Evolutionary conservation across 2,329 filamentous ascomycete genomes (phyloP).

Genomic region (Rutstroemia sp.): DNA sequence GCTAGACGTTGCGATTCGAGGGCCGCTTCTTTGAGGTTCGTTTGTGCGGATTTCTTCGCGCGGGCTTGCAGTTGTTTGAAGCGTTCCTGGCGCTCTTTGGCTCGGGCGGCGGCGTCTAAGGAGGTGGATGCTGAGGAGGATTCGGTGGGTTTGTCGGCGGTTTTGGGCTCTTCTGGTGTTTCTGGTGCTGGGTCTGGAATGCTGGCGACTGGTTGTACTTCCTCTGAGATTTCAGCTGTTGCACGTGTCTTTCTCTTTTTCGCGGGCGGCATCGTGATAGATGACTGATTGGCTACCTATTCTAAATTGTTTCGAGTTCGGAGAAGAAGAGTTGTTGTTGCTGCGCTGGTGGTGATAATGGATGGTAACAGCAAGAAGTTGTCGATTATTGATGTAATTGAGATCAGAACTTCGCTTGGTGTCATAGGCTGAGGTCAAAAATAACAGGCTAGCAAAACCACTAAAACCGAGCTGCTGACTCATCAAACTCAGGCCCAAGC

Average conservation of each 20-base stretch:
- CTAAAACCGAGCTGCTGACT: neutral
- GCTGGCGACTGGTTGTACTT: slow-evolving; percentile 4
- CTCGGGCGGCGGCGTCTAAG: slow-evolving; percentile 36
- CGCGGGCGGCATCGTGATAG: slow-evolving; percentile 34
- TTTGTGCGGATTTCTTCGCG: slow-evolving; percentile 62
- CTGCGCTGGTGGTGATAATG: slow-evolving; percentile 1
- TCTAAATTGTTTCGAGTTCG: neutral
- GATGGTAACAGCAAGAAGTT: neutral
- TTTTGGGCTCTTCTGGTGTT: slow-evolving; percentile 6
- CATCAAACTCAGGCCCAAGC: neutral
- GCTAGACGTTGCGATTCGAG: slow-evolving; percentile 74
- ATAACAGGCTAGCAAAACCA: neutral
- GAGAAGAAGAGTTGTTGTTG: neutral
- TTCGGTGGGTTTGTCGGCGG: neutral
- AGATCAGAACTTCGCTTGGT: neutral
- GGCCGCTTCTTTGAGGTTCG: slow-evolving; percentile 77
- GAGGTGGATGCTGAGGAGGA: slow-evolving; percentile 15
- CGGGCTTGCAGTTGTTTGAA: slow-evolving; percentile 85
- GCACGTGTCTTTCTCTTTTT: slow-evolving; percentile 39
- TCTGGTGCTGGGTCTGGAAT: slow-evolving; percentile 8
- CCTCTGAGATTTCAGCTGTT: slow-evolving; percentile 16
- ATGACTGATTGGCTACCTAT: too few relatives aligned
- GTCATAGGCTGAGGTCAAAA: too few relatives aligned
- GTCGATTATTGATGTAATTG: neutral
- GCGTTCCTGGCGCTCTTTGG: slow-evolving; percentile 64